A percentile compares a stretch with the other conserved stretches of the same genome.
Evolutionary conservation across 1,284 basidiomycete species (phyloP).

Genomic region (Cutaneotrichosporon sp.): DNA sequence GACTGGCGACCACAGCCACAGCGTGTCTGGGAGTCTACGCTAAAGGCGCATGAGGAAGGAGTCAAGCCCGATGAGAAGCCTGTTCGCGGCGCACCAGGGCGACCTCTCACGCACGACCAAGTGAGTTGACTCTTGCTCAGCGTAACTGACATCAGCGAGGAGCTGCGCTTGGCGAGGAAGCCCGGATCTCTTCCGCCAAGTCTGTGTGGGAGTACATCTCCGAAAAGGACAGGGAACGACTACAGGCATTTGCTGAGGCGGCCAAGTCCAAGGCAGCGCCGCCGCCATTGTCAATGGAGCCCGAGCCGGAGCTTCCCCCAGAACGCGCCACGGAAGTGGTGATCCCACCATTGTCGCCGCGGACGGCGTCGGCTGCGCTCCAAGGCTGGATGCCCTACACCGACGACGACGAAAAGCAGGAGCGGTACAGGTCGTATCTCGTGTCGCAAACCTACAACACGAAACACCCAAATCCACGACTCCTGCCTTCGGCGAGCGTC

Average conservation of each 20-base stretch:
- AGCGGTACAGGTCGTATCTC: constrained; percentile 78
- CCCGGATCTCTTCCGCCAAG: constrained; percentile 50
- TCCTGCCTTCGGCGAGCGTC: constrained; percentile 56
- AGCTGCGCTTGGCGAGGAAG: constrained; percentile 72
- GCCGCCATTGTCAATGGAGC: constrained; percentile 22
- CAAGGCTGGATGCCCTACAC: constrained; percentile 86
- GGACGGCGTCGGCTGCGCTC: constrained; percentile 78
- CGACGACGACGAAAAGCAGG: constrained; percentile 69
- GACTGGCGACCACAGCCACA: constrained; percentile 81
- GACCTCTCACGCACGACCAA: constrained; percentile 40
- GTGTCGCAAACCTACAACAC: constrained; percentile 59
- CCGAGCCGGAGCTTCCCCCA: constrained; percentile 20
- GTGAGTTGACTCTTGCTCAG: constrained; percentile 20
- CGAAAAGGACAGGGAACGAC: constrained; percentile 77
- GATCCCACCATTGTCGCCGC: constrained; percentile 61
- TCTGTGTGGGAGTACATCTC: constrained; percentile 93
- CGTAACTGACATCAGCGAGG: constrained; percentile 59
- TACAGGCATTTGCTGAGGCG: constrained; percentile 58
- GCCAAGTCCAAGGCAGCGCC: constrained; percentile 20
- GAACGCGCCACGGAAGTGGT: constrained; percentile 43
- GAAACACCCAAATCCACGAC: constrained; percentile 50
- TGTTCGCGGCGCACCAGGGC: constrained; percentile 24
- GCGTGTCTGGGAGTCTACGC: constrained; percentile 63
- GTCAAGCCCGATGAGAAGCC: constrained; percentile 1
- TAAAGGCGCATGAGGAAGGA: constrained; percentile 51